Evolutionary conservation across 2,329 filamentous ascomycete genomes (phyloP).

Genomic region (Phyllosticta ampelicida): DNA sequence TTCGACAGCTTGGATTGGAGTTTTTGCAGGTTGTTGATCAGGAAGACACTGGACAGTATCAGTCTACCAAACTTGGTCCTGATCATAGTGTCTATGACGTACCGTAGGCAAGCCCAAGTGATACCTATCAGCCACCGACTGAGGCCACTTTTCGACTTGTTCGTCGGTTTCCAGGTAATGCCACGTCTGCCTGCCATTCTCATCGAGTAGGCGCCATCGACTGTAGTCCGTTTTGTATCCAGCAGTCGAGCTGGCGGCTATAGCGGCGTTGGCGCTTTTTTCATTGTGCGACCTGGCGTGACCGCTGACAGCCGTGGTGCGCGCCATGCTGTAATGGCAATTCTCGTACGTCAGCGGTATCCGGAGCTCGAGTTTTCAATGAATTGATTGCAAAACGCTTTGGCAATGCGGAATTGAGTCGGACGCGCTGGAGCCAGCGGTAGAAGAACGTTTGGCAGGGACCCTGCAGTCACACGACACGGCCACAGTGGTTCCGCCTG

Average conservation of each 20-base stretch:
- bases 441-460: neutral
- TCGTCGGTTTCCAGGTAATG: slow-evolving; percentile 71
- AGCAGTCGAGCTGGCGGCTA: neutral
- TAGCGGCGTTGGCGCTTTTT: neutral
- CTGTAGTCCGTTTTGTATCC: slow-evolving; percentile 58
- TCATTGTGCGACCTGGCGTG: neutral
- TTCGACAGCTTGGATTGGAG: slow-evolving; percentile 61
- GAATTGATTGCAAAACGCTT: neutral
- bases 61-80: neutral
- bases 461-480: neutral
- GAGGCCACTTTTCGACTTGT: slow-evolving; percentile 67
- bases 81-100: slow-evolving; percentile 17
- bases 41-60: slow-evolving; percentile 54
- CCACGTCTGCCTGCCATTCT: slow-evolving; percentile 84
- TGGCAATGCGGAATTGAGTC: neutral
- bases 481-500: neutral
- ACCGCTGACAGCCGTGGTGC: neutral
- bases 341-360: neutral
- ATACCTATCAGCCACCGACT: slow-evolving; percentile 81
- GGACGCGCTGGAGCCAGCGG: neutral
- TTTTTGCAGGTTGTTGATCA: slow-evolving; percentile 57
- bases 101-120: slow-evolving; percentile 72
- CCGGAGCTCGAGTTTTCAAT: neutral
- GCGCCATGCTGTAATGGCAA: neutral
- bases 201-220: slow-evolving; percentile 75